phyloP scores from a whole-genome alignment of 164 flowering plant genomes.

The Tinospora cordifolia region DNA sequence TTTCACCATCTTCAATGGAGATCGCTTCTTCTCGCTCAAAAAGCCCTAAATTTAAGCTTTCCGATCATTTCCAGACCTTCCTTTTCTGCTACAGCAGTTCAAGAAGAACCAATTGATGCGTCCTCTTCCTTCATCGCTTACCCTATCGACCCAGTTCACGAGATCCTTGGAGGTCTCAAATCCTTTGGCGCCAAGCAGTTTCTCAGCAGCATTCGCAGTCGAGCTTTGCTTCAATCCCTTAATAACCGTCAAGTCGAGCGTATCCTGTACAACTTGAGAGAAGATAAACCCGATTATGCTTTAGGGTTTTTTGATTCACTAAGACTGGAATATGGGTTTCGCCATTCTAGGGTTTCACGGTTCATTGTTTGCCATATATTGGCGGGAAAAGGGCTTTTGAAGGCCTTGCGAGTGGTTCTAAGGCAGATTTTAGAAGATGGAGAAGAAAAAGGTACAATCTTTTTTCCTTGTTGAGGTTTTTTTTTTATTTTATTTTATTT shows the following conservation, averaged over 20 bases:
- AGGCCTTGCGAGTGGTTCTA: constrained; percentile 31
- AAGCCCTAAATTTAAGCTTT: constrained; percentile 8
- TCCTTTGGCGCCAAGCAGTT: constrained; percentile 6
- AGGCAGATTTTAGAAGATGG: constrained; percentile 27
- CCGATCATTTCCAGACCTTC: constrained; percentile 15
- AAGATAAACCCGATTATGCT: background rate
- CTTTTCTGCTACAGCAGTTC: constrained; percentile 14
- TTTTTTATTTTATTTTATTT: too few relatives aligned
- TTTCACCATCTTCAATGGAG: background rate
- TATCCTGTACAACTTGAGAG: constrained; percentile 19
- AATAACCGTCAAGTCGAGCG: constrained; percentile 22
- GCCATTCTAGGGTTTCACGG: constrained; percentile 32
- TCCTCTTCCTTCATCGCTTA: background rate
- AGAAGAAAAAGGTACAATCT: constrained; percentile 41
- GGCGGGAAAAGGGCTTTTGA: constrained; percentile 33
- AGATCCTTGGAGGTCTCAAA: constrained; percentile 24
- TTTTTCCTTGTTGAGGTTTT: background rate
- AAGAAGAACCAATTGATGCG: constrained; percentile 1
- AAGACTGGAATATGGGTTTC: constrained; percentile 30
- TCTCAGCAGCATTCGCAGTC: constrained; percentile 10
- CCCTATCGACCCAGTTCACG: constrained; percentile 12
- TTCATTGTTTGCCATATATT: constrained; percentile 43
- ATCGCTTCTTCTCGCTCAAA: background rate
- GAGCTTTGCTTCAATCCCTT: constrained; percentile 15
- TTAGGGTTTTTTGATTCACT: constrained; percentile 12